These are phyloP conservation scores for Bipolaris victoriae DNA, from an alignment of 2,329 filamentous ascomycete species.

Conservation along the genomic window DNA sequence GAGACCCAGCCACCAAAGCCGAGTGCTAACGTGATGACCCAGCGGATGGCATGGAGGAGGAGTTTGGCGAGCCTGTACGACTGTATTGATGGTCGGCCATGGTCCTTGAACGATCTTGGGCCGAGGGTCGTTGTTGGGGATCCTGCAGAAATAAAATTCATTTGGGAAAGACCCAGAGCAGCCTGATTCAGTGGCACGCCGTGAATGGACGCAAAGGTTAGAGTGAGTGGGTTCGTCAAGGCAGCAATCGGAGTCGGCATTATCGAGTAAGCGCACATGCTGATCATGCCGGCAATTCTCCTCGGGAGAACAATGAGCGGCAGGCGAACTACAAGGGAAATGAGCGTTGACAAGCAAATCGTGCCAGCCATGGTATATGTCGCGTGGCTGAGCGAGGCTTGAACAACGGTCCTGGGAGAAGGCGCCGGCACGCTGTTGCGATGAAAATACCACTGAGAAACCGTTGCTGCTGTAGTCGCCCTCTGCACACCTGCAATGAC, in stretches of 20 bases:
- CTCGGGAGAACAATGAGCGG: constrained; percentile 84
- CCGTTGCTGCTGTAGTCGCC: constrained; percentile 89
- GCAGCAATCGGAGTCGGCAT: constrained; percentile 85
- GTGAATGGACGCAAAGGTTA: constrained; percentile 94
- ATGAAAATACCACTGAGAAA: constrained; percentile 99
- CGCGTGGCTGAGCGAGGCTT: constrained; percentile 81
- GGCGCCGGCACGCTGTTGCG: constrained; percentile 80
- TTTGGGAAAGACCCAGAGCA: constrained; percentile 78
- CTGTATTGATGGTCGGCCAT: constrained; percentile 63
- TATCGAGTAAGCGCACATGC: constrained; percentile 76
- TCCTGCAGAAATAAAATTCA: constrained; percentile 77
- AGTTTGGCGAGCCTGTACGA: constrained; percentile 92
- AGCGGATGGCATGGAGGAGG: constrained; percentile 85
- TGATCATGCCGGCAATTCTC: constrained; percentile 71
- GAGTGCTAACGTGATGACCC: constrained; percentile 87
- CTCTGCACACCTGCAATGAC: constrained; percentile 88
- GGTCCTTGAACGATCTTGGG: constrained; percentile 49
- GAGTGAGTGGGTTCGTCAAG: constrained; percentile 86
- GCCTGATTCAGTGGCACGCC: constrained; percentile 80
- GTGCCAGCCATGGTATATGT: constrained; percentile 88
- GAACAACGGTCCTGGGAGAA: constrained; percentile 79
- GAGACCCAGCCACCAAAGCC: constrained; percentile 98
- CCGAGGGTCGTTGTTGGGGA: constrained; percentile 72
- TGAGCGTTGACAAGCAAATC: constrained; percentile 83
- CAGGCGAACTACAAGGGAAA: constrained; percentile 80